Evolutionary conservation across 306 rosid genomes (phyloP).

Genomic region (Alnus rubra): DNA sequence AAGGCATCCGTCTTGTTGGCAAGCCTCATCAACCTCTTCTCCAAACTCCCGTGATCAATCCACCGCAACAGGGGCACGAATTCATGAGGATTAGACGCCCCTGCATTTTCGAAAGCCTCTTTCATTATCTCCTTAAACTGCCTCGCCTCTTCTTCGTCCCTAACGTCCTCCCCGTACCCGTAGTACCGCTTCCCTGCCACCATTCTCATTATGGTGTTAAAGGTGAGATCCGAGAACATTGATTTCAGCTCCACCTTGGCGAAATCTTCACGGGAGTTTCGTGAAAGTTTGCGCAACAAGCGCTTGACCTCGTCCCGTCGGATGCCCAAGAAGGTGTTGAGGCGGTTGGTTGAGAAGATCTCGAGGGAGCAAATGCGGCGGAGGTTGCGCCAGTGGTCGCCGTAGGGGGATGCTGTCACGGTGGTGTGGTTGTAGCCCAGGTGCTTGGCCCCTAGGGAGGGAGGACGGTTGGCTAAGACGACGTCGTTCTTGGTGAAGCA

Average conservation of each 20-base stretch:
- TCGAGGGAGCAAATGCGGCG: constrained; percentile 67
- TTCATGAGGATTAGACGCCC: constrained; percentile 37
- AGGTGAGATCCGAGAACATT: constrained; percentile 46
- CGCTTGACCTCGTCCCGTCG: constrained; percentile 48
- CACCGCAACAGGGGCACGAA: constrained; percentile 45
- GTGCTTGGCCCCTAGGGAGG: constrained; percentile 32
- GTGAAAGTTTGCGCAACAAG: constrained; percentile 32
- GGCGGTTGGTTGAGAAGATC: constrained; percentile 48
- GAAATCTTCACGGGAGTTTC: constrained; percentile 9
- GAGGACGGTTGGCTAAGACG: constrained; percentile 53
- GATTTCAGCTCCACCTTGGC: constrained; percentile 40
- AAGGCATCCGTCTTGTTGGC: constrained; percentile 35
- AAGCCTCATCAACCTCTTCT: constrained; percentile 17
- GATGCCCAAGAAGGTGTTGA: constrained; percentile 28
- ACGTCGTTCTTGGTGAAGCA: constrained; percentile 73
- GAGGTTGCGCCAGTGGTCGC: constrained; percentile 80
- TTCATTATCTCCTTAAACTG: constrained; percentile 37
- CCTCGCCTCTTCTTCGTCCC: constrained; percentile 44
- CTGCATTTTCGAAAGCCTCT: constrained; percentile 14
- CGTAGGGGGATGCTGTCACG: constrained; percentile 37
- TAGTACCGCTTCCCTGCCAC: constrained; percentile 67
- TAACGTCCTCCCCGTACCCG: constrained; percentile 35
- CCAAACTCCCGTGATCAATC: constrained; percentile 30
- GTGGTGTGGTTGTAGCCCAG: constrained; percentile 45
- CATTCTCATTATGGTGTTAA: constrained; percentile 64